Base-by-base conservation (phyloP, 1,139 yeast genomes). In the Candida sojae region DNA sequence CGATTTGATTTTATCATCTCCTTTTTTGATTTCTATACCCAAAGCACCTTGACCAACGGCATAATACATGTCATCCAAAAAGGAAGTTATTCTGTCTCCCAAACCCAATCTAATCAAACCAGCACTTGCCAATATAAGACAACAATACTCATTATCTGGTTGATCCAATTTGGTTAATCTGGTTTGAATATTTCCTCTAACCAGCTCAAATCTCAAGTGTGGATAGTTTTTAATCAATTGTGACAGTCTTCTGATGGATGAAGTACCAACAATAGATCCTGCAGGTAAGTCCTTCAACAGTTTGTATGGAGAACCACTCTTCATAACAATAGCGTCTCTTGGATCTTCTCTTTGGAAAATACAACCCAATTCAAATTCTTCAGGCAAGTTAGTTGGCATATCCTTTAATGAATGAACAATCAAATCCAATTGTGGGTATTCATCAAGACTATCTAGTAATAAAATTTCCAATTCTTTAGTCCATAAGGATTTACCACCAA, bases 11-110 rank as follows among this genome's bases (percentile, higher is more conserved):
- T 72, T 68, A 7, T 68, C 64, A 64, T 95, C 97, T 48, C 78
- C 81, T 49, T 79, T 79, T 59, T 95, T 80, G 56, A 92, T 88
- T 68, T 93, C 99, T 36, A 93, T 75, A 21, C 98, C 99, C 46
- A 93, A 72, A 0, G 98, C 98, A 54, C 99, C 99, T 72, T 93
- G 99, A 13, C 99, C 99, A 38, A 93, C 97, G 0, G 99, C 97
- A 63, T 93, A 89, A 64, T 85, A 88, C 96, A 93, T 89, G 50
- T 86, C 90, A 53, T 86, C 83, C 53, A 93, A 75, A 56, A 67
- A 77, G 38, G 83, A 75, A 12, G 90, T 81, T 61, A 93, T 91
- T 66, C 98, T 78, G 53, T 82, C 68, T 29, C 80, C 83, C 49
- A 91, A 70, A 2, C 85, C 89, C 42, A 88, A 71, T 55, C 99